Base-by-base conservation (phyloP, 2,329 filamentous ascomycete species). In the Periconia digitata region DNA sequence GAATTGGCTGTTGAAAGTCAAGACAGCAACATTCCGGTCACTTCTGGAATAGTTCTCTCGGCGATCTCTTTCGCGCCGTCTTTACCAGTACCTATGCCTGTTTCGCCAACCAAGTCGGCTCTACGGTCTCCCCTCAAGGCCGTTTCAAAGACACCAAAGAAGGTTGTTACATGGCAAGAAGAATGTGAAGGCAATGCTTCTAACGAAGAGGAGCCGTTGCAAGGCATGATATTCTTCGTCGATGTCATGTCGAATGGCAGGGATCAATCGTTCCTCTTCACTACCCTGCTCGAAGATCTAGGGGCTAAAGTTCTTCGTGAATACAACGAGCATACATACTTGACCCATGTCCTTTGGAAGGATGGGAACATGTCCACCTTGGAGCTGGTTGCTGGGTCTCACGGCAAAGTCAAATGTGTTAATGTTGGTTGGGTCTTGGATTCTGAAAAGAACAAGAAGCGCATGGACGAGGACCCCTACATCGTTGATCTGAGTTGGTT, bases 281-380 rank as follows among this genome's bases (percentile, higher is more conserved):
- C 89, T 15, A 87, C 92, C 58, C 78, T 95, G 6, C 79, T 95
- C 18, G 82, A 79, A 8, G 84, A 90, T 61, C 91, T 95, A 83
- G 91, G 91, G 10, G 91, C 91, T 17, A 82, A 83, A 39, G 90
- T 89, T 60, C 80, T 92, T 37, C 89, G 86, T 71, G 49, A 63
- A 17, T 66, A 59, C 50, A 92, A 88, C 86, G 86, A 86, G 62
- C 83, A 84, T 6, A 71, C 46, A 34, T 87, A 86, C 5, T 89
- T 95, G 60, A 95, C 90, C 0, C 91, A 96, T 64, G 88, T 96
- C 7, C 84, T 96, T 6, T 96, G 85, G 77, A 96, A 95, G 69
- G 91, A 95, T 63, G 91, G 91, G 39, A 85, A 85, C 36, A 85
- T 86, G 63, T 79, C 86, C 21, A 95, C 90, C 0, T 72, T 96